A percentile compares a stretch with the other conserved stretches of the same genome.
phyloP scores from a whole-genome alignment of 371 early-diverging fungal genomes.

The Mucor mucedo region DNA sequence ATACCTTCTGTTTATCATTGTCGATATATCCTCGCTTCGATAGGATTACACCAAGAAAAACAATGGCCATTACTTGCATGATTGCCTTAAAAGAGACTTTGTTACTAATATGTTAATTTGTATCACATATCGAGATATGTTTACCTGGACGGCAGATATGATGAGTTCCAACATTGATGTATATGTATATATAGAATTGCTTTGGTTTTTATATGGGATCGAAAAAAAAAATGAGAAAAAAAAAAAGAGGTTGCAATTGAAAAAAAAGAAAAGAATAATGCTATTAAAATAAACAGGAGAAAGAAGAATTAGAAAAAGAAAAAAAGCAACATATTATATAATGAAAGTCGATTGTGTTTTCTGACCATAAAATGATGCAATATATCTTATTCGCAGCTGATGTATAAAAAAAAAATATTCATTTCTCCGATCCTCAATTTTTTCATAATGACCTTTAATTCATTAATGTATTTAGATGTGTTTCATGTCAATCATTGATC shows the following conservation, averaged over 20 bases:
- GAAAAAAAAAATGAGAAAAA: background rate
- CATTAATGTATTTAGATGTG: background rate
- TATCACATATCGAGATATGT: background rate
- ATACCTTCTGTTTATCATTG: conserved; percentile 62
- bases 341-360: conserved; percentile 17
- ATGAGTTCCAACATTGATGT: conserved; percentile 25
- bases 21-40: conserved; percentile 55
- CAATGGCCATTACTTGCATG: conserved; percentile 63
- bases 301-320: background rate
- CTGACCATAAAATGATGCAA: conserved; percentile 24
- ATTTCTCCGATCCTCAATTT: conserved; percentile 1
- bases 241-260: background rate
- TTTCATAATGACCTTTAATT: background rate
- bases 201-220: background rate
- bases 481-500: background rate
- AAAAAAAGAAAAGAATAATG: background rate
- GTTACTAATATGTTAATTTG: background rate
- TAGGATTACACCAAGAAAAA: conserved; percentile 55
- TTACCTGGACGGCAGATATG: conserved; percentile 28
- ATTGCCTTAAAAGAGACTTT: conserved; percentile 48
- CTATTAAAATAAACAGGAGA: background rate
- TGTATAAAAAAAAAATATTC: background rate
- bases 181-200: background rate
- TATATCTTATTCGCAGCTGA: conserved; percentile 15
- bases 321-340: conserved; percentile 3